Base-by-base conservation (phyloP, 2,329 filamentous ascomycete species). In the Trichoderma sp. region DNA sequence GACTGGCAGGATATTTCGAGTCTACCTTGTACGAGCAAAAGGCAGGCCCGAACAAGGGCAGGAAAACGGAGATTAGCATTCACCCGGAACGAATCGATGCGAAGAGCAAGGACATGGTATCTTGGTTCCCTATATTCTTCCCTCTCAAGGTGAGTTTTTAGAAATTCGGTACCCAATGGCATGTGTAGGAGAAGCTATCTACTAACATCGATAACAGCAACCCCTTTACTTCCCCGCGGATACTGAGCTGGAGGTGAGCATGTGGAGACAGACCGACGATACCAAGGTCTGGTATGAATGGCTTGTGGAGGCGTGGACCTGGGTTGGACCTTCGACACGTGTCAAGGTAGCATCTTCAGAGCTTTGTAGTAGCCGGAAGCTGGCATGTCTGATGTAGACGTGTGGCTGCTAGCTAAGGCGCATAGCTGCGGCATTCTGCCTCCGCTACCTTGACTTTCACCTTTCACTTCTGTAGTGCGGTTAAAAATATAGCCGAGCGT, bases 81-180 rank as follows among this genome's bases (percentile, higher is more conserved):
- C 92, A 97, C 77, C 97, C 96, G 0, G 92, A 97, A 74, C 93
- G 92, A 34, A 98, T 99, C 82, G 93, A 96, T 70, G 84, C 85
- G 71, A 98, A 98, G 88, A 97, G 94, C 85, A 92, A 92, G 79
- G 95, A 97, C 77, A 99, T 99, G 97, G 97, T 98, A 74, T 97
- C 93, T 70, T 99, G 96, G 96, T 99, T 99, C 80, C 96, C 96
- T 1, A 98, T 99, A 34, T 98, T 95, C 84, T 99, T 99, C 79
- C 96, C 97, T 0, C 84, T 99, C 15, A 97, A 96, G 90, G 94
- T 95, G 85, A 78, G 88, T 80, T 20, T 2, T 2, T 1, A 1
- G 1, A 9, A 9, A 26, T 11, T 11, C 11, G 23, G 11, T 4
- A 23, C 20, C 3, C 8, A 53, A 43, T 28, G 17, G 17, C 4